phyloP scores from a whole-genome alignment of 805 yeast genomes.

The Sugiyamaella lignohabitans region DNA sequence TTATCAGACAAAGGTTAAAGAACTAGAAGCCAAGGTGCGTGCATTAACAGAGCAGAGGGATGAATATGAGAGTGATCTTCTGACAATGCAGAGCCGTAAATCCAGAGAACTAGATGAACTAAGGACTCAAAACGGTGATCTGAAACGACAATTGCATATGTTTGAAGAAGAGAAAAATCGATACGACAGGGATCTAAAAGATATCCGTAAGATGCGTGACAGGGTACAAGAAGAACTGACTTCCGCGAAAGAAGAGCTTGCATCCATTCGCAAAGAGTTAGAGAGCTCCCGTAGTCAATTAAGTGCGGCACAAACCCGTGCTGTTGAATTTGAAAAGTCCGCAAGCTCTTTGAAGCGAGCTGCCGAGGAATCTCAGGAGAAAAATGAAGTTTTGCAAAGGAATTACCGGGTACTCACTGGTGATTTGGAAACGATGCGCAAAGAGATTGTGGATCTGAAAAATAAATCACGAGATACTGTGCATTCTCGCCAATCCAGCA shows the following conservation, averaged over 20 bases:
- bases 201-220: slow-evolving; percentile 22
- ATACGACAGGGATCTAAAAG: slow-evolving; percentile 17
- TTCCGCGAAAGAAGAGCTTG: slow-evolving; percentile 28
- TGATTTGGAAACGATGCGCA: slow-evolving; percentile 29
- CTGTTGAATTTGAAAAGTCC: slow-evolving; percentile 27
- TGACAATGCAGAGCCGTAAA: slow-evolving; percentile 44
- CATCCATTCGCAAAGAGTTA: slow-evolving; percentile 18
- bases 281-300: background rate
- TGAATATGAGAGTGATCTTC: slow-evolving; percentile 49
- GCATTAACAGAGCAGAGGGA: slow-evolving; percentile 55
- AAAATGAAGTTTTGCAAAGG: slow-evolving; percentile 32
- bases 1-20: slow-evolving; percentile 46
- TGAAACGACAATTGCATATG: slow-evolving; percentile 32
- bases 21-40: slow-evolving; percentile 46
- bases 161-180: slow-evolving; percentile 35
- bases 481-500: background rate
- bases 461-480: slow-evolving; percentile 6
- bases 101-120: slow-evolving; percentile 63
- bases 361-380: slow-evolving; percentile 32
- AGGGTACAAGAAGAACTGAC: slow-evolving; percentile 21
- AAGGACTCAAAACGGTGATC: slow-evolving; percentile 38
- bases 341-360: slow-evolving; percentile 30
- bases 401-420: slow-evolving; percentile 30
- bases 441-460: slow-evolving; percentile 20
- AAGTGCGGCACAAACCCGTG: slow-evolving; percentile 17